These are phyloP conservation scores for Pseudozyma pruni DNA, from an alignment of 1,284 basidiomycete genomes.

Conservation along the genomic window DNA sequence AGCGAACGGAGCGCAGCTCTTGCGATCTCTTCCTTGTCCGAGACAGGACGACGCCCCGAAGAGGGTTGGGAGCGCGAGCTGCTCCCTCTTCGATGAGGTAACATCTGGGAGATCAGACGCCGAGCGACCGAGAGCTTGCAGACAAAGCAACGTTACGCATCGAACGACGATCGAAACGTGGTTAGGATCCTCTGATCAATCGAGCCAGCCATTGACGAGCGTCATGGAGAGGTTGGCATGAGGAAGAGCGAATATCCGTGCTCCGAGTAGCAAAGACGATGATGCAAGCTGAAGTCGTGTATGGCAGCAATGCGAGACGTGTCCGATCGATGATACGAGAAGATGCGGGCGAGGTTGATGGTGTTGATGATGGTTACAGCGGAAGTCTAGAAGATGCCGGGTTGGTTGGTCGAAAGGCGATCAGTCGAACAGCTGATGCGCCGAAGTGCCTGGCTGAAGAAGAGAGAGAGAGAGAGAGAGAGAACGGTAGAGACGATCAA, in stretches of 20 bases:
- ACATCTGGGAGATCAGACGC: slow-evolving; percentile 8
- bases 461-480: no score
- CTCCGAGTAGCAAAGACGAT: neutral
- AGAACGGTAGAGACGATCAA: no score
- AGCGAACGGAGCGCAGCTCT: slow-evolving; percentile 44
- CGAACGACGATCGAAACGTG: slow-evolving; percentile 4
- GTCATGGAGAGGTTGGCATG: no score
- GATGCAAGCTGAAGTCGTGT: neutral
- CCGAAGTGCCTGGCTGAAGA: no score
- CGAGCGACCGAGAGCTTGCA: slow-evolving; percentile 3
- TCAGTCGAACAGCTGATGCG: no score
- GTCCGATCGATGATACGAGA: neutral
- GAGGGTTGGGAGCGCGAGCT: slow-evolving; percentile 2
- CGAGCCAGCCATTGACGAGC: no score
- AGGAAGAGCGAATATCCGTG: no score
- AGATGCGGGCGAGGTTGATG: neutral
- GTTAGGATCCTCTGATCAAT: no score
- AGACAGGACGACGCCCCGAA: slow-evolving; percentile 8
- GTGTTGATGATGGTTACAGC: neutral
- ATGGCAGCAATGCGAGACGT: neutral
- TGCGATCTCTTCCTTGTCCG: slow-evolving; percentile 43
- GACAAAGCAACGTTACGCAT: slow-evolving; percentile 5
- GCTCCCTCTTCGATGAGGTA: slow-evolving; percentile 13
- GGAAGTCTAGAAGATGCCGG: neutral
- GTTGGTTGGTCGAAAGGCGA: no score